A percentile compares a stretch with the other conserved stretches of the same genome.
phyloP scores from a whole-genome alignment of 2,329 filamentous ascomycete species.

The Byssoonygena ceratinophila region DNA sequence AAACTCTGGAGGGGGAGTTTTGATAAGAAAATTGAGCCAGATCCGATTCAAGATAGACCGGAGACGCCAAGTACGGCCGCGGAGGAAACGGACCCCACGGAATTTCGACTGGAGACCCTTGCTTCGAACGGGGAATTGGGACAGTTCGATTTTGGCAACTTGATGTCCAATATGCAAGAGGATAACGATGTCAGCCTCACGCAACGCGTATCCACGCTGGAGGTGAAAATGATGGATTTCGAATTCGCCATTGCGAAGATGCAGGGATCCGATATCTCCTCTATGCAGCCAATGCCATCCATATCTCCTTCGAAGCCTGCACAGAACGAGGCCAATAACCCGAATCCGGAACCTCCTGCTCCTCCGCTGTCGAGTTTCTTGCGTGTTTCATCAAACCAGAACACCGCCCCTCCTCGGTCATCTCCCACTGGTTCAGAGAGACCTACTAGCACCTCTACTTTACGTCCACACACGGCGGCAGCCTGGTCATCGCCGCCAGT shows the following conservation, averaged over 20 bases:
- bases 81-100: slow-evolving; percentile 3
- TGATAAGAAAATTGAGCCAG: slow-evolving; percentile 21
- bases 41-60: neutral
- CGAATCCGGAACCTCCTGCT: slow-evolving; percentile 15
- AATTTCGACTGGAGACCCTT: slow-evolving; percentile 7
- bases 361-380: slow-evolving; percentile 2
- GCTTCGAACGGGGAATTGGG: neutral
- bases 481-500: slow-evolving; percentile 22
- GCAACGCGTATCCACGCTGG: slow-evolving; percentile 40
- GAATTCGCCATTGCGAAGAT: slow-evolving; percentile 42
- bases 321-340: slow-evolving; percentile 14
- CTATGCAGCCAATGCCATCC: slow-evolving; percentile 3
- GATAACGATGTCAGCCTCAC: slow-evolving; percentile 34
- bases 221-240: slow-evolving; percentile 42
- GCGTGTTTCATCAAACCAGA: slow-evolving; percentile 7
- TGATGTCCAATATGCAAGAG: slow-evolving; percentile 33
- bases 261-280: slow-evolving; percentile 28
- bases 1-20: slow-evolving; percentile 30
- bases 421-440: slow-evolving; percentile 24
- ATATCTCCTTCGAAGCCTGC: slow-evolving; percentile 12
- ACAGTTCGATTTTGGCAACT: slow-evolving; percentile 29
- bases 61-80: neutral
- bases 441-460: slow-evolving; percentile 24
- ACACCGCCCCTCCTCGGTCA: slow-evolving; percentile 13
- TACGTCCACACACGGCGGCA: slow-evolving; percentile 20